These are phyloP conservation scores for Globisporangium recalcitrans DNA, from an alignment of 352 stramenopile species.

Conservation along the genomic window DNA sequence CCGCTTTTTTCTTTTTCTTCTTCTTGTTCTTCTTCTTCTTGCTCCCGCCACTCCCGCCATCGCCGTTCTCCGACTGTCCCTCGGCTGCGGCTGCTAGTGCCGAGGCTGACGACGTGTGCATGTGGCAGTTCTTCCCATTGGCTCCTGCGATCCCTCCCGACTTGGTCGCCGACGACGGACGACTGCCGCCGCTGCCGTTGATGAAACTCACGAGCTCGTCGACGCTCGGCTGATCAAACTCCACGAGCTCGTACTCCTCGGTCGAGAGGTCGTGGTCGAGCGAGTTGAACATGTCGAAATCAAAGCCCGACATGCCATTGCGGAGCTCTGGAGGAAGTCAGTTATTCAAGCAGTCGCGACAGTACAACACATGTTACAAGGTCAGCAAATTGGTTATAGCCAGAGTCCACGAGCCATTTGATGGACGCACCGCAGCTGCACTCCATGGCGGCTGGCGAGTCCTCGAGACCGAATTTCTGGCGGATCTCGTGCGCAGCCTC, in stretches of 20 bases:
- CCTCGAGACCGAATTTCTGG: conserved; percentile 74
- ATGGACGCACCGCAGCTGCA: conserved; percentile 42
- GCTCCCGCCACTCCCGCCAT: neutral
- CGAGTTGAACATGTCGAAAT: conserved; percentile 77
- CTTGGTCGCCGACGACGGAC: conserved; percentile 15
- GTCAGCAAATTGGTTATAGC: neutral
- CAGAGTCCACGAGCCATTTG: too few relatives aligned
- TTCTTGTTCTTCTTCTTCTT: conserved; percentile 72
- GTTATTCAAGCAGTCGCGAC: too few relatives aligned
- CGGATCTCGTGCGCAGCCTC: conserved; percentile 68
- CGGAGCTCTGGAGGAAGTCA: conserved; percentile 34
- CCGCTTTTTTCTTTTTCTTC: conserved; percentile 66
- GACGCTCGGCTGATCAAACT: conserved; percentile 79
- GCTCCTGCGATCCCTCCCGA: neutral
- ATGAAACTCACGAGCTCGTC: conserved; percentile 82
- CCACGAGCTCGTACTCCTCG: conserved; percentile 72
- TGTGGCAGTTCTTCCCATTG: conserved; percentile 9
- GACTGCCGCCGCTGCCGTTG: conserved; percentile 43
- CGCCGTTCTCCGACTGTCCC: conserved; percentile 8
- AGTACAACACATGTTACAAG: neutral
- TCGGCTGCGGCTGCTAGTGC: conserved; percentile 21
- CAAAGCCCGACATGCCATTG: conserved; percentile 56
- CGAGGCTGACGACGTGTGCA: conserved; percentile 2
- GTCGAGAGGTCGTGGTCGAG: conserved; percentile 74
- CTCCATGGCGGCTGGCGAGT: conserved; percentile 29